phyloP scores from a whole-genome alignment of 2,329 filamentous ascomycete species.

The Colletotrichum tropicicola region DNA sequence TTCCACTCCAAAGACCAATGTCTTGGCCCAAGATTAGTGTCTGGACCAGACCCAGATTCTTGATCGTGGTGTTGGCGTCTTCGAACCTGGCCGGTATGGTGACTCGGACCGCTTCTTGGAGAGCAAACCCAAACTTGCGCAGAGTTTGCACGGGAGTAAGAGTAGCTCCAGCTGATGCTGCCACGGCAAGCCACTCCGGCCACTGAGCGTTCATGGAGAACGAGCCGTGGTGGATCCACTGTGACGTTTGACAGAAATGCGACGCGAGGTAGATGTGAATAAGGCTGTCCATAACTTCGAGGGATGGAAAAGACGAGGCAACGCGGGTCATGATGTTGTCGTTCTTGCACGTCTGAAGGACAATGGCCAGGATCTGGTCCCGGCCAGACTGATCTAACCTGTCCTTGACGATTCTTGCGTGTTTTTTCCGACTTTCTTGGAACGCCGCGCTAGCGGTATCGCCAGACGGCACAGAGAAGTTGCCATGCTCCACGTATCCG shows the following conservation, averaged over 20 bases:
- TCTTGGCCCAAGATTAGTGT: conserved; percentile 58
- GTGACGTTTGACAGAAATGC: conserved; percentile 64
- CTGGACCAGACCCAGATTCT: conserved; percentile 59
- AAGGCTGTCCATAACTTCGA: conserved; percentile 67
- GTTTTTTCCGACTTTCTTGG: conserved; percentile 45
- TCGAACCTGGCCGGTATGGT: conserved; percentile 49
- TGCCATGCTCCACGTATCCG: conserved; percentile 52
- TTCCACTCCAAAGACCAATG: conserved; percentile 63
- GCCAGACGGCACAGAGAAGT: conserved; percentile 52
- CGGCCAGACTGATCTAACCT: conserved; percentile 57
- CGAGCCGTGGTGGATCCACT: conserved; percentile 70
- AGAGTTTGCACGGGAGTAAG: conserved; percentile 65
- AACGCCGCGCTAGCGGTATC: conserved; percentile 49
- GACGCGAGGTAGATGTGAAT: conserved; percentile 68
- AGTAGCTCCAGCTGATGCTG: conserved; percentile 68
- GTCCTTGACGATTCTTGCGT: conserved; percentile 52
- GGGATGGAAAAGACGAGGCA: conserved; percentile 69
- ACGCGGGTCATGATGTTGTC: conserved; percentile 59
- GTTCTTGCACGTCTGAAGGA: conserved; percentile 66
- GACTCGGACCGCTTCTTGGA: conserved; percentile 60
- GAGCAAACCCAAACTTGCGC: conserved; percentile 67
- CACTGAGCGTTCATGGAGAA: conserved; percentile 63
- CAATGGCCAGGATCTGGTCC: conserved; percentile 71
- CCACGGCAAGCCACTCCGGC: conserved; percentile 68
- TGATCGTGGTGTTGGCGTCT: conserved; percentile 54